Conservation (phyloP, 768 basidiomycete genomes). For the Russula griseocarnosa region DNA sequence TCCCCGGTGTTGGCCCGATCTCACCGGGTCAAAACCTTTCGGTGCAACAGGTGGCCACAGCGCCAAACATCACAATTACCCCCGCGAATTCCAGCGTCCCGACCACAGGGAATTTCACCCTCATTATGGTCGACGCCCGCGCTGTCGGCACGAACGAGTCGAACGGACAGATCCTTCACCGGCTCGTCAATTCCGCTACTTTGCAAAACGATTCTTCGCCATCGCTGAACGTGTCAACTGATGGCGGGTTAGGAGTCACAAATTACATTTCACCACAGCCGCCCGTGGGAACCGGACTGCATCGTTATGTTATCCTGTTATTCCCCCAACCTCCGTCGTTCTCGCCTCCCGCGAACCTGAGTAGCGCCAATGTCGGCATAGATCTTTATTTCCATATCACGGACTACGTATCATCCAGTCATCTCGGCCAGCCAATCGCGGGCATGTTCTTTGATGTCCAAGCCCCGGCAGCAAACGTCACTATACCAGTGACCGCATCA, state of each 20-base stretch:
- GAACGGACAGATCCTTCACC: conserved; percentile 68
- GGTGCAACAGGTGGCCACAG: conserved; percentile 49
- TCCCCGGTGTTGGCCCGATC: conserved; percentile 45
- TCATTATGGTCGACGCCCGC: conserved; percentile 74
- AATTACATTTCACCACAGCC: conserved; percentile 70
- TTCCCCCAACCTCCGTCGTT: conserved; percentile 63
- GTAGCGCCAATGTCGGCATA: conserved; percentile 47
- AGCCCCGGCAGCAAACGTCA: conserved; percentile 53
- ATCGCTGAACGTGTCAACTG: conserved; percentile 38
- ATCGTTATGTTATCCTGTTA: conserved; percentile 68
- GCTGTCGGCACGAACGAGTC: conserved; percentile 56
- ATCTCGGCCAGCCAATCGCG: conserved; percentile 57
- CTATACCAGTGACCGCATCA: conserved; percentile 46
- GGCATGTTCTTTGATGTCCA: conserved; percentile 70
- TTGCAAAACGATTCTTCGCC: conserved; percentile 31
- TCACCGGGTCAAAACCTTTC: conserved; percentile 56
- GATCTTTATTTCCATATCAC: conserved; percentile 49
- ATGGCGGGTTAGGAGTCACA: conserved; percentile 49
- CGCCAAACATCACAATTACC: conserved; percentile 51
- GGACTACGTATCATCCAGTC: conserved; percentile 51
- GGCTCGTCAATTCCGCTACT: conserved; percentile 67
- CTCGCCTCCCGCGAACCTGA: conserved; percentile 54
- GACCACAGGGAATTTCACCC: conserved; percentile 53
- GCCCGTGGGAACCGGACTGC: conserved; percentile 65
- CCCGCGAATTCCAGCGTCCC: conserved; percentile 46